Percentiles rank a stretch among this genome's conserved stretches.
Conservation (phyloP, 495 filamentous ascomycete genomes). For the Pyrenopolyporus hunteri region DNA sequence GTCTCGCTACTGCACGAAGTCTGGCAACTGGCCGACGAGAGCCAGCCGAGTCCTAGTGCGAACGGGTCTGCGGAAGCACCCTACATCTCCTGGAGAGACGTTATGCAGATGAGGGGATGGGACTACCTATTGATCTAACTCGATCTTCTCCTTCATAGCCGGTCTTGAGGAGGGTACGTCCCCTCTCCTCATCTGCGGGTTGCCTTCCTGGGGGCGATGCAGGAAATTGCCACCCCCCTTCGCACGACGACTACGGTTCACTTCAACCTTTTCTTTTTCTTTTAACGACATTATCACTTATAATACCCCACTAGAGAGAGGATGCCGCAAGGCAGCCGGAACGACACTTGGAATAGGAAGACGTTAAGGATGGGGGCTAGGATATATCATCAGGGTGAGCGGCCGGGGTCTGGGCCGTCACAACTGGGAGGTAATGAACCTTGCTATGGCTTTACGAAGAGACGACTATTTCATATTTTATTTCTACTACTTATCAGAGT, state of each 20-base stretch:
- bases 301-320: constrained; percentile 41
- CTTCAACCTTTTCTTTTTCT: constrained; percentile 23
- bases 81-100: constrained; percentile 90
- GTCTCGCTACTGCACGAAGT: constrained; percentile 78
- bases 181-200: constrained; percentile 42
- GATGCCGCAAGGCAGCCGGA: constrained; percentile 46
- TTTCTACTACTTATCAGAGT: constrained; percentile 28
- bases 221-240: constrained; percentile 41
- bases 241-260: constrained; percentile 30
- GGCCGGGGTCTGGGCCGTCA: constrained; percentile 17
- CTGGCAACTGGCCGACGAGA: constrained; percentile 73
- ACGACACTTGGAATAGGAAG: constrained; percentile 44
- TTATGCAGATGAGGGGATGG: constrained; percentile 92
- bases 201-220: constrained; percentile 37
- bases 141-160: constrained; percentile 43
- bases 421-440: constrained; percentile 40
- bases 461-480: constrained; percentile 39
- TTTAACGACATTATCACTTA: constrained; percentile 11
- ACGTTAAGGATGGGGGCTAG: constrained; percentile 15
- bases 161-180: constrained; percentile 43
- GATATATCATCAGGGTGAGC: constrained; percentile 34
- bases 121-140: constrained; percentile 86
- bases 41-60: constrained; percentile 48
- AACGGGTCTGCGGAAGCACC: constrained; percentile 50
- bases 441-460: constrained; percentile 43